Evolutionary conservation across 208 protist genomes (phyloP), one percentile per base, ranked within the genome.

Genomic region (Naegleria lovaniensis): DNA sequence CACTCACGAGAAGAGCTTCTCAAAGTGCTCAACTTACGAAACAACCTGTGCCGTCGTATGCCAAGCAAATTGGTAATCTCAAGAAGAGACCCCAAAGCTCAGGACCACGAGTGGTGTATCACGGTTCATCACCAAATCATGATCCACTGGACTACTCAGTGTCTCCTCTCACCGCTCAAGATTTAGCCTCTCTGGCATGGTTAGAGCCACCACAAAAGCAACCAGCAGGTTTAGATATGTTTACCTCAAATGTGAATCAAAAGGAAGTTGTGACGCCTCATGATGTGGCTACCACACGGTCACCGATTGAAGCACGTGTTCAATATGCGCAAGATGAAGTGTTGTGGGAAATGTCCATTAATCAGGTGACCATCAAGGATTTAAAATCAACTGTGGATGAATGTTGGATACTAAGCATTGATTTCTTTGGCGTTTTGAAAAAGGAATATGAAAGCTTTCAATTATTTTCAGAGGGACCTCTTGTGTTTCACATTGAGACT

Each of bases 401-500:
- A 29, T 52, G 41, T n/a, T 90, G 88, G 88, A 41, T 90, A 51
- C 6, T 90, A 51, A 41, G 41, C 19, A 43, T 52, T 25, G 43
- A 83, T n/a, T 33, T 90, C 7, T 90, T 90, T 25, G 43, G 43
- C 11, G 33, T 41, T 9, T 5, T 85, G 15, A 84, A 67, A 84
- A 52, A 41, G 6, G 29, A 84, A 84, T 51, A 75, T n/a, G 88
- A 90, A 51, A 90, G 88, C n/a, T 90, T 90, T 75, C 88, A 90
- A 51, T 33, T 90, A 15, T 90, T 90, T 51, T 51, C 29, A 11
- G 40, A 67, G 15, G 88, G 88, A 15, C 88, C 88, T 25, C 43
- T 90, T 16, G 88, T 90, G 1, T 90, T 90, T 51, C 13, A 90
- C 29, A 39, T 51, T 40, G 88, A 90, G 29, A 19, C 59, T 29